Percentiles rank a stretch among this genome's conserved stretches.
Evolutionary conservation across 2,329 filamentous ascomycete species (phyloP).

Genomic region (Cercospora zeae-maydis): DNA sequence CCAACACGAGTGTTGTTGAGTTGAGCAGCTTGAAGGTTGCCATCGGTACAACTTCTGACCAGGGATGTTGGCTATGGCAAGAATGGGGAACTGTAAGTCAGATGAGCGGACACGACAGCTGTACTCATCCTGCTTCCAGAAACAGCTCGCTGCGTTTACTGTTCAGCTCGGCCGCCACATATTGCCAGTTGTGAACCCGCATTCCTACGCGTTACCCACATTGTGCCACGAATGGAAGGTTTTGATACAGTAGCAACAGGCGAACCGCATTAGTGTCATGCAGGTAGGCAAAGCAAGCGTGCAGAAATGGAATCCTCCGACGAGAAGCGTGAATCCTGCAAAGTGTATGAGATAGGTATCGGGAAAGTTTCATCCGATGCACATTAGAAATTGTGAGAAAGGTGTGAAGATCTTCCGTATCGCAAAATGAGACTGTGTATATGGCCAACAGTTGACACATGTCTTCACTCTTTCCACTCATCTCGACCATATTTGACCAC

Average conservation of each 20-base stretch:
- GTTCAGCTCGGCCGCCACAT: not conserved
- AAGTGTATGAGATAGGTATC: not conserved
- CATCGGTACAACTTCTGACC: not conserved
- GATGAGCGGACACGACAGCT: not conserved
- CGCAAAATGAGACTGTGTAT: too few species aligned
- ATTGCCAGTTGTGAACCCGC: not conserved
- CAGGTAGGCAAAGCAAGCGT: not conserved
- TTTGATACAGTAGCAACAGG: not conserved
- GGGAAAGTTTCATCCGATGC: too few species aligned
- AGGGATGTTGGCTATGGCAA: not conserved
- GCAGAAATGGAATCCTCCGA: not conserved
- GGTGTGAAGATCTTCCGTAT: too few species aligned
- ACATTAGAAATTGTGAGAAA: too few species aligned
- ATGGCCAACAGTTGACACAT: too few species aligned
- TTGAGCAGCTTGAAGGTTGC: not conserved
- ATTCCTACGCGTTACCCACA: not conserved
- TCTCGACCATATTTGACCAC: slow-evolving; percentile 18
- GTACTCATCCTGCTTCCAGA: not conserved
- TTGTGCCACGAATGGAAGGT: not conserved
- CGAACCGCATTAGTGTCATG: not conserved
- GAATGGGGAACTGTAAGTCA: not conserved
- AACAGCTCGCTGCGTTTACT: not conserved
- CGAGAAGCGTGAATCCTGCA: not conserved
- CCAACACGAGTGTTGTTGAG: not conserved
- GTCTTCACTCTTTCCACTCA: slow-evolving; percentile 21